Percentiles rank a stretch among this genome's conserved stretches.
These are phyloP conservation scores for Lagenaria siceraria DNA, from an alignment of 306 rosid genomes.

Conservation along the genomic window DNA sequence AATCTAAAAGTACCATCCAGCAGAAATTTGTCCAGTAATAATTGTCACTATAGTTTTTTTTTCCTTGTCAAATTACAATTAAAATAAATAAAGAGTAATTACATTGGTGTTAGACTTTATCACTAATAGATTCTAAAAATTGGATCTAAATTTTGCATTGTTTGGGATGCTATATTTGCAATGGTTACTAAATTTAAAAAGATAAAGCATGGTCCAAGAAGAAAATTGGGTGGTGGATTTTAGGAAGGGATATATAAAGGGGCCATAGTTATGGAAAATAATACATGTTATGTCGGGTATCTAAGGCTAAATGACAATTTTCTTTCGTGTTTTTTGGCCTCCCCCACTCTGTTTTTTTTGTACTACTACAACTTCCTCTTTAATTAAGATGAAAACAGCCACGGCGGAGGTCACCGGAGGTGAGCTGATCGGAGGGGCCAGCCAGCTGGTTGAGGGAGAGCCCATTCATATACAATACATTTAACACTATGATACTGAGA, in stretches of 20 bases:
- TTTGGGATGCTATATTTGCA: too few species aligned
- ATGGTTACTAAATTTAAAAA: too few species aligned
- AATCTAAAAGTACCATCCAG: constrained; percentile 1
- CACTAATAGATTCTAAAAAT: too few species aligned
- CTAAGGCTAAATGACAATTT: constrained; percentile 43
- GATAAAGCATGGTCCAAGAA: not conserved
- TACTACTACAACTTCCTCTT: not conserved
- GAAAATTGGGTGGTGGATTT: not conserved
- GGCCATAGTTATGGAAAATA: constrained; percentile 23
- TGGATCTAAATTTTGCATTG: too few species aligned
- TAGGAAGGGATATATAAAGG: not conserved
- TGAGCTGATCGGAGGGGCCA: not conserved
- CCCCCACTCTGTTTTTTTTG: constrained; percentile 18
- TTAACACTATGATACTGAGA: constrained; percentile 5
- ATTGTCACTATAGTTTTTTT: not conserved
- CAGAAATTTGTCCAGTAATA: not conserved
- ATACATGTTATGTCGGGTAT: constrained; percentile 45
- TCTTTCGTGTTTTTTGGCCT: constrained; percentile 15
- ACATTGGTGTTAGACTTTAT: too few species aligned
- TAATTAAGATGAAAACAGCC: not conserved
- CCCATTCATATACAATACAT: constrained; percentile 15
- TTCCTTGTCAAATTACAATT: not conserved
- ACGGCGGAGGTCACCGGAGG: not conserved
- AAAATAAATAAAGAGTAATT: too few species aligned
- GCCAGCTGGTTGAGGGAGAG: not conserved